Base-by-base conservation (phyloP, 1,284 basidiomycete species). In the Sanghuangporus sanghuang region DNA sequence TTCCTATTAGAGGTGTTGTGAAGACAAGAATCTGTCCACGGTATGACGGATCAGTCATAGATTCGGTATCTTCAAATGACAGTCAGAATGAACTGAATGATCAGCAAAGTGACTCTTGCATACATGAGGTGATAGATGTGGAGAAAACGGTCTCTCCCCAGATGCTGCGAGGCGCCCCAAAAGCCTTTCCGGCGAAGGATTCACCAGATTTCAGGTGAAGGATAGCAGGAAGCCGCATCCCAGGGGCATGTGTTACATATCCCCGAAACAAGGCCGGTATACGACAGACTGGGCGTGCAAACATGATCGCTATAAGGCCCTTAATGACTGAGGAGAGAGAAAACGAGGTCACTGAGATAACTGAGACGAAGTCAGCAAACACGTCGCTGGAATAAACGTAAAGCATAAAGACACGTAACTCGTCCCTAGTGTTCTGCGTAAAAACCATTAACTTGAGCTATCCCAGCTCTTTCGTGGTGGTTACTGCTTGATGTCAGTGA, bases 1-100 rank as follows among this genome's bases (percentile, higher is more conserved):
- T 99, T 57, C 97, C 97, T 69, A 99, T 98, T 76, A 99, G 86
- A 27, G 97, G 96, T 4, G 96, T 93, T 35, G 96, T 99, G 79
- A 99, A 99, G 65, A 98, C 95, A 66, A 99, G 85, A 70, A 99
- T 95, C 78, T 99, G 97, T 61, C 95, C 92, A 42, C 94, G 92
- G 78, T 99, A 99, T 8, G 97, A 99, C 6, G 96, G 96, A 74
- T 99, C 96, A 54, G 96, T 99, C 94, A 99, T 97, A 14, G 95
- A 98, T 78, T 99, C 97, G 62, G 96, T 98, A 77, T 99, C 93
- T 95, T 69, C 18, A 65, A 53, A 59, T 60, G 64, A 40, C 40
- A 62, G 11, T 44, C 27, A 42, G 9, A 52, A 38, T 42, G 1
- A n/a, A 38, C 16, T 38, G 32, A 38, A 11, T 36, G 32, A 18